Evolutionary conservation across 805 yeast genomes (phyloP).

Genomic region (Maudiozyma turicensis): DNA sequence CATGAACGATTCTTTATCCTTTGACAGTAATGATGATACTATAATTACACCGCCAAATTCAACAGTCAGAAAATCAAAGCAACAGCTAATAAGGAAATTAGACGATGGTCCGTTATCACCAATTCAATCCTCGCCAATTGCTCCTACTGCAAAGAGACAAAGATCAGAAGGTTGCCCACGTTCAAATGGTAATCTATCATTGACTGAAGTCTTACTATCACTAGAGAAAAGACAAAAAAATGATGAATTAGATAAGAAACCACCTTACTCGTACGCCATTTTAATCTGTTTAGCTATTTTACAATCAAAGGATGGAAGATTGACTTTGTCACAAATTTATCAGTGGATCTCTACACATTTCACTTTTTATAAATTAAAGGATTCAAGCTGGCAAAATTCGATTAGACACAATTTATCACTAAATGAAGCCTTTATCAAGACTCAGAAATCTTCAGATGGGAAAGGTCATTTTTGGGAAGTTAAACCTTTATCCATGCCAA

Average conservation of each 20-base stretch:
- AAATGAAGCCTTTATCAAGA: constrained; percentile 83
- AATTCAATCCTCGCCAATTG: constrained; percentile 26
- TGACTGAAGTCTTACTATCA: constrained; percentile 23
- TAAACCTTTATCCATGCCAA: constrained; percentile 70
- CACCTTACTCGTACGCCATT: constrained; percentile 91
- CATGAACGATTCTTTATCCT: constrained; percentile 2
- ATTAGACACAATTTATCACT: constrained; percentile 88
- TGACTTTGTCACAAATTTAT: constrained; percentile 78
- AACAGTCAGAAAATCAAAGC: constrained; percentile 10
- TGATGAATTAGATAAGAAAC: constrained; percentile 39
- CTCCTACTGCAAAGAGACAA: constrained; percentile 21
- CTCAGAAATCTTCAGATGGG: constrained; percentile 83
- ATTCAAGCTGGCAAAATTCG: constrained; percentile 96
- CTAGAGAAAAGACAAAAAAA: constrained; percentile 12
- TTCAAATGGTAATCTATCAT: constrained; percentile 23
- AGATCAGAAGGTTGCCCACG: constrained; percentile 24
- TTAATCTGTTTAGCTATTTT: constrained; percentile 38
- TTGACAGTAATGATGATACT: constrained; percentile 4
- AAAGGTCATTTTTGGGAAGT: constrained; percentile 89
- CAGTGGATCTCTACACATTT: constrained; percentile 86
- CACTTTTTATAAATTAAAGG: constrained; percentile 70
- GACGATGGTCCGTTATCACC: constrained; percentile 22
- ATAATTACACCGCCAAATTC: constrained; percentile 26
- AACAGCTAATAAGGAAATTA: not conserved
- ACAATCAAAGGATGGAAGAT: constrained; percentile 31